Evolutionary conservation across 805 yeast species (phyloP), one percentile per base, ranked within the genome.

Genomic region (Myxozyma neglecta): DNA sequence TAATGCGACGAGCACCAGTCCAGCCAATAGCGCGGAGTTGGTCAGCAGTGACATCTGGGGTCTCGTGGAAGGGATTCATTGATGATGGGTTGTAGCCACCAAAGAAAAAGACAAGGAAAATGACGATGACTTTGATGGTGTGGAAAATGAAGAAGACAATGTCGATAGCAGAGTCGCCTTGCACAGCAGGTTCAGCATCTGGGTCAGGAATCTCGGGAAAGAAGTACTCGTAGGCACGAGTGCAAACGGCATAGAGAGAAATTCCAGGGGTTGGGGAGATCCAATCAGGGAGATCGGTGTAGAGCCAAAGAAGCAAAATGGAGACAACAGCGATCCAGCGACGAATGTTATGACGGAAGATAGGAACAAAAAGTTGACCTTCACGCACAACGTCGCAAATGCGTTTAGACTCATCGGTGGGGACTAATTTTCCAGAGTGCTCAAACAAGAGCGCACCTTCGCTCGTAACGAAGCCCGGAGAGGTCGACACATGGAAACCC

Each of bases 181-280:
- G 16, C 39, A 65, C 39, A 5, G 29, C 48, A 69, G 70, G 78
- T 14, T 77, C 76, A 3, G 70, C 72, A 2, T 87, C 87, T 40
- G 84, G 67, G 3, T 73, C 74, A 5, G 45, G 42, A n/a, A 74
- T 71, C 50, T 75, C 69, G 16, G 81, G 83, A 63, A 82, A 74
- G 20, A 67, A 58, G 16, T 70, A 65, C 32, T 80, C 73, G 8
- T 69, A 61, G 24, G 69, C 18, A 44, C 55, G 47, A 51, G 81
- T 75, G 34, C 85, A 59, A 68, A 84, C 83, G 69, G 85, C 87
- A 10, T 96, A 87, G 59, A 90, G 76, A 67, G 92, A 88, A 60
- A 85, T 81, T 29, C 97, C 97, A 0, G 98, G 98, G 3, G 98
- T 93, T 52, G 97, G 97, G 40, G 92, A 83, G 57, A 90, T 78